These are phyloP conservation scores for Metschnikowia lunata DNA, from an alignment of 805 yeast species.

Conservation along the genomic window DNA sequence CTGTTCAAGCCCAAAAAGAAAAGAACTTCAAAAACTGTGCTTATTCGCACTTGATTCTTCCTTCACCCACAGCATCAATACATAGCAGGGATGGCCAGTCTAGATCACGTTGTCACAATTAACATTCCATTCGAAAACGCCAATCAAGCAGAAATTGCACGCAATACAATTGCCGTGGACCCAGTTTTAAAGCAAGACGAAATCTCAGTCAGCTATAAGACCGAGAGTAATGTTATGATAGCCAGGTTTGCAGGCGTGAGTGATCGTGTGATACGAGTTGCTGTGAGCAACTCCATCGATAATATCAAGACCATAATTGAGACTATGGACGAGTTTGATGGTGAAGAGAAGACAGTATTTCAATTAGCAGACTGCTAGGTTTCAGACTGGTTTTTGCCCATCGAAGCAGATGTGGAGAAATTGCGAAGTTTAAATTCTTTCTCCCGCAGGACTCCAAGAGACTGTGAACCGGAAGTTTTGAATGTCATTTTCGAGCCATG, in stretches of 20 bases:
- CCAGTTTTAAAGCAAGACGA: conserved; percentile 75
- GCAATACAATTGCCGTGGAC: conserved; percentile 63
- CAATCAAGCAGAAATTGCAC: conserved; percentile 62
- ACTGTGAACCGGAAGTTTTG: too few species aligned
- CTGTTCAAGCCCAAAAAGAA: too few species aligned
- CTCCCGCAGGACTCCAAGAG: too few species aligned
- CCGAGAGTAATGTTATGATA: conserved; percentile 32
- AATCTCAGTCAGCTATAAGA: conserved; percentile 44
- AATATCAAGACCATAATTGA: conserved; percentile 73
- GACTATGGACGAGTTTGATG: conserved; percentile 69
- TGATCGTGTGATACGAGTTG: conserved; percentile 77
- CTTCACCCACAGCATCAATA: too few species aligned
- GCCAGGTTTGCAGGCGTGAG: conserved; percentile 57
- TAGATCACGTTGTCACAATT: conserved; percentile 28
- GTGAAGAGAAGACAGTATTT: conserved; percentile 24
- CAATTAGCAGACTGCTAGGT: too few species aligned
- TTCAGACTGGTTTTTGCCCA: too few species aligned
- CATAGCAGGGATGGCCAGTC: conserved; percentile 7
- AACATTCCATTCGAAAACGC: conserved; percentile 59
- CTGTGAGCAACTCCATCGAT: conserved; percentile 76
- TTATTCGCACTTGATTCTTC: too few species aligned
- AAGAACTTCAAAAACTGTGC: too few species aligned
- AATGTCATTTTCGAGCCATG: too few species aligned
- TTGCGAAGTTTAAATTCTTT: too few species aligned
- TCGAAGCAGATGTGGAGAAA: too few species aligned